Conservation (phyloP, 2,329 filamentous ascomycete species). For the Penicillium concentricum region DNA sequence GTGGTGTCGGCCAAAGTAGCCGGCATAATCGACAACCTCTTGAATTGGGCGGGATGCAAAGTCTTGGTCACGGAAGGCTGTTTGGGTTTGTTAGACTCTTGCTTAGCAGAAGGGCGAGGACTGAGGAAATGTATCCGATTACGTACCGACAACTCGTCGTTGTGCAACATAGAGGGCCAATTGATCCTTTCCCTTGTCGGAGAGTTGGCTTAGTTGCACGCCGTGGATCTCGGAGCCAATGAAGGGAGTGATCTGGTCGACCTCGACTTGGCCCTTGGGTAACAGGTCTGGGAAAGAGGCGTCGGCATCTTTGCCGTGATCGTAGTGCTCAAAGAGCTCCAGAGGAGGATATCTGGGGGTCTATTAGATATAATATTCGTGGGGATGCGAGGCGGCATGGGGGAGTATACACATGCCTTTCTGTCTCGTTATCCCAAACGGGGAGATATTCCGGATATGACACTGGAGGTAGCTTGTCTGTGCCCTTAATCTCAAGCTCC, state of each 20-base stretch:
- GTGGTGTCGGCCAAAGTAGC: slow-evolving; percentile 78
- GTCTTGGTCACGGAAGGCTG: slow-evolving; percentile 72
- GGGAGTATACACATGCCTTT: slow-evolving; percentile 23
- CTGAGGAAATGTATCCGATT: background rate
- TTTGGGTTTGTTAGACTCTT: background rate
- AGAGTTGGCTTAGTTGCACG: slow-evolving; percentile 69
- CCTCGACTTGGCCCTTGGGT: slow-evolving; percentile 41
- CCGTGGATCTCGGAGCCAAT: slow-evolving; percentile 72
- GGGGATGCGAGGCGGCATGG: background rate
- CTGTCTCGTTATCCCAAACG: slow-evolving; percentile 62
- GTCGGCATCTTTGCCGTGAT: slow-evolving; percentile 75
- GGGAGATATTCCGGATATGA: slow-evolving; percentile 73
- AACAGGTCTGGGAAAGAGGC: slow-evolving; percentile 67
- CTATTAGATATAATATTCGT: background rate
- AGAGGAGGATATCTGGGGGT: slow-evolving; percentile 57
- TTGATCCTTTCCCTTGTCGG: slow-evolving; percentile 69
- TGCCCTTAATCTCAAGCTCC: slow-evolving; percentile 55
- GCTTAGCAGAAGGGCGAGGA: background rate
- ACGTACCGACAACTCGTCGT: slow-evolving; percentile 65
- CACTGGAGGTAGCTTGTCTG: slow-evolving; percentile 53
- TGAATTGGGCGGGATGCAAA: slow-evolving; percentile 68
- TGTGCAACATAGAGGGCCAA: slow-evolving; percentile 56
- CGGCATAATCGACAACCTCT: slow-evolving; percentile 66
- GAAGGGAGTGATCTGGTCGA: slow-evolving; percentile 66
- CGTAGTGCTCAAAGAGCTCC: slow-evolving; percentile 68